phyloP scores from a whole-genome alignment of 768 basidiomycete genomes.

The Mycena epipterygia region DNA sequence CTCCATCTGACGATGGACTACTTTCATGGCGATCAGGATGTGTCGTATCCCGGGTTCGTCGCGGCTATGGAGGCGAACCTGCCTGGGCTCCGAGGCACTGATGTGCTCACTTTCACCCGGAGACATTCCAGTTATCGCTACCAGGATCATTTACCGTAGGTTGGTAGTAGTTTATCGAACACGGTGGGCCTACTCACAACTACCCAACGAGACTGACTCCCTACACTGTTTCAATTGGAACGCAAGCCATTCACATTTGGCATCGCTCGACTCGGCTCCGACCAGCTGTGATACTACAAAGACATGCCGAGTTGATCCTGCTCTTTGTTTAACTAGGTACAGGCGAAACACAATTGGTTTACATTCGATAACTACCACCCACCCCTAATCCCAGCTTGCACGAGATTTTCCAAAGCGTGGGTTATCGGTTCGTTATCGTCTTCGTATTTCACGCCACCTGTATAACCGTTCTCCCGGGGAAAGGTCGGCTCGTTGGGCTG shows the following conservation, averaged over 20 bases:
- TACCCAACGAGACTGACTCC: no score
- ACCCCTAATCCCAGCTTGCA: neutral
- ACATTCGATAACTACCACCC: neutral
- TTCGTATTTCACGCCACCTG: no score
- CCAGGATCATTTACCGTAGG: neutral
- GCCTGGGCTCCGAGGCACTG: neutral
- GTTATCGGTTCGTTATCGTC: neutral
- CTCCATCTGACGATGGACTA: slow-evolving; percentile 10
- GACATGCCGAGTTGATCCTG: no score
- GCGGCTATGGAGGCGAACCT: neutral
- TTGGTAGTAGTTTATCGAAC: no score
- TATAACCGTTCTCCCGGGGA: neutral
- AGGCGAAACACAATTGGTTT: no score
- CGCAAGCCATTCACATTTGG: no score
- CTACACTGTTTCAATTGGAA: no score
- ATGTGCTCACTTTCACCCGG: neutral
- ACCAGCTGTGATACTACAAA: no score
- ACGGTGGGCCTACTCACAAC: no score
- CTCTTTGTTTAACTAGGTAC: no score
- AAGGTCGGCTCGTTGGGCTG: slow-evolving; percentile 13
- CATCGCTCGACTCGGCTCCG: no score
- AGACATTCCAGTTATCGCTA: neutral
- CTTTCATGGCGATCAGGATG: neutral
- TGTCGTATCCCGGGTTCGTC: slow-evolving; percentile 1
- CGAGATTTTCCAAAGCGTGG: neutral